Conservation (phyloP, 139 green algal species). For the Coelastrella sp. region DNA sequence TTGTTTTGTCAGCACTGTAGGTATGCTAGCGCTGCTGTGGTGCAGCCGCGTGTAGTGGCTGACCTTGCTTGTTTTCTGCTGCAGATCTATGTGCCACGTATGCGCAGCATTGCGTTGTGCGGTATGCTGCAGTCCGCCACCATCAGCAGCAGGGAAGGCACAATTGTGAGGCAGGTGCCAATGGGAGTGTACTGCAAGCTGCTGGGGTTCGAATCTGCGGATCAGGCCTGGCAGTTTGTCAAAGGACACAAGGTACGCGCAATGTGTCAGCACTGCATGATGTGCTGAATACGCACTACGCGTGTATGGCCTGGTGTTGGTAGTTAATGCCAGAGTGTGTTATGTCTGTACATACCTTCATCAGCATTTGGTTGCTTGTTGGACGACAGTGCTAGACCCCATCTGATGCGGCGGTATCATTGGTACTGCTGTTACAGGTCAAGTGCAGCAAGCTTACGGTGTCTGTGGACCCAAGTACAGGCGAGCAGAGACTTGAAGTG, state of each 20-base stretch:
- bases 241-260: conserved; percentile 24
- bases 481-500: conserved; percentile 14
- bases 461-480: background rate
- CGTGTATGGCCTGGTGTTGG: no score
- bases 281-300: no score
- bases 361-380: background rate
- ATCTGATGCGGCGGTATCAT: background rate
- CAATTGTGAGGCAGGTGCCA: background rate
- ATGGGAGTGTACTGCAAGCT: background rate
- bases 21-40: no score
- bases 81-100: conserved; percentile 36
- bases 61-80: background rate
- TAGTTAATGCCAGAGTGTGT: no score
- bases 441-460: background rate
- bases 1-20: no score
- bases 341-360: background rate
- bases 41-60: background rate
- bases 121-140: background rate
- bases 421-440: background rate
- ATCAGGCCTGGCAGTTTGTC: conserved; percentile 29
- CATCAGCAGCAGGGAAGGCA: background rate
- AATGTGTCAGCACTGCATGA: no score
- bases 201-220: conserved; percentile 21
- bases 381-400: background rate
- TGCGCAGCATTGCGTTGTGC: conserved; percentile 32